phyloP scores from a whole-genome alignment of 148 eudicot species.

The Diospyros lotus region DNA sequence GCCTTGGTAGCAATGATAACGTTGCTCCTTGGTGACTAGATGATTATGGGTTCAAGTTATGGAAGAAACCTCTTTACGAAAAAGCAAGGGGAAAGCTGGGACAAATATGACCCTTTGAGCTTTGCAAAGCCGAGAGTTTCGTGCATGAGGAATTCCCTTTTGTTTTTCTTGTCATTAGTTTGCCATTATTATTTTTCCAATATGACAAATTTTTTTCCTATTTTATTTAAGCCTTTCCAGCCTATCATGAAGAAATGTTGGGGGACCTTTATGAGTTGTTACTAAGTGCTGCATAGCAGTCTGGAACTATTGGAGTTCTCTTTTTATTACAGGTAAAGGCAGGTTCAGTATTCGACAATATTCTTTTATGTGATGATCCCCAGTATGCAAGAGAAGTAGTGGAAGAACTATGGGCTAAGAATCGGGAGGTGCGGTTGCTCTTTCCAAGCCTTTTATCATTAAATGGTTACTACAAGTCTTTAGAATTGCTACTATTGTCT shows the following conservation, averaged over 20 bases:
- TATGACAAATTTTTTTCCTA: neutral
- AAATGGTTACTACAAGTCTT: neutral
- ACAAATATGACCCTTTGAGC: too few relatives aligned
- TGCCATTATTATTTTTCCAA: too few relatives aligned
- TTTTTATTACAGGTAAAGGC: slow-evolving; percentile 70
- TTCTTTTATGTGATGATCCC: slow-evolving; percentile 84
- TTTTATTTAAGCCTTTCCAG: neutral
- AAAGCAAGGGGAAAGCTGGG: too few relatives aligned
- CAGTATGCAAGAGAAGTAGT: slow-evolving; percentile 80
- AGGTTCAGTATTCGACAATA: slow-evolving; percentile 84
- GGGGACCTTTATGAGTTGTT: neutral
- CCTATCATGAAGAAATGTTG: neutral
- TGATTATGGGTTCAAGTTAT: too few relatives aligned
- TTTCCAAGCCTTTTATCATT: neutral
- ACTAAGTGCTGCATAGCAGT: too few relatives aligned
- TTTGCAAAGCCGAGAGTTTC: too few relatives aligned
- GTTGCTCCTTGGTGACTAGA: too few relatives aligned
- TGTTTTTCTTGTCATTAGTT: too few relatives aligned
- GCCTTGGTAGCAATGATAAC: too few relatives aligned
- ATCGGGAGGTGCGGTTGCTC: slow-evolving; percentile 54
- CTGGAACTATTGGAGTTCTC: neutral
- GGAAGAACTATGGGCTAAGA: slow-evolving; percentile 57
- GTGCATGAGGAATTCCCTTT: too few relatives aligned
- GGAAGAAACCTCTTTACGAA: too few relatives aligned
- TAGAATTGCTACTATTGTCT: neutral